phyloP scores from a whole-genome alignment of 441 rosid genomes.

The Melianthus villosus region DNA sequence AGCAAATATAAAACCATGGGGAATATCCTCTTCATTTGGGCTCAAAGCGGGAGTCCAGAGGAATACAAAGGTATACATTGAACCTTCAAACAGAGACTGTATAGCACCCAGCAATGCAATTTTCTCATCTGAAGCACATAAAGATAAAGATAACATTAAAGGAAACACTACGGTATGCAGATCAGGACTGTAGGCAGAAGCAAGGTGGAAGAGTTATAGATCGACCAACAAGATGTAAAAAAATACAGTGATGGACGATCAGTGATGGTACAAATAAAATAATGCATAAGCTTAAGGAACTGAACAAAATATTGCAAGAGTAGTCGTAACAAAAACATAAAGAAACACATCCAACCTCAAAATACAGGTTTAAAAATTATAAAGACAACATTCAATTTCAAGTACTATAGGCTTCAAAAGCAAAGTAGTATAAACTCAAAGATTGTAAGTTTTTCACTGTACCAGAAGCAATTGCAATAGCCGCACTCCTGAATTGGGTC shows the following conservation, averaged over 20 bases:
- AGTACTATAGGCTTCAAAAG: background rate
- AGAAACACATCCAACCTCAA: too few relatives aligned
- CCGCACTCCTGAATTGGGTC: conserved; percentile 82
- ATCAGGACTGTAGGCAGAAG: background rate
- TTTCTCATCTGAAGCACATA: conserved; percentile 54
- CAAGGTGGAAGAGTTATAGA: too few relatives aligned
- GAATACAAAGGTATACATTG: conserved; percentile 96
- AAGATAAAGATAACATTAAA: conserved; percentile 4
- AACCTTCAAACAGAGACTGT: conserved; percentile 92
- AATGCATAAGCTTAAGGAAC: too few relatives aligned
- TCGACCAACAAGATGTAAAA: too few relatives aligned
- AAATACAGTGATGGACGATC: too few relatives aligned
- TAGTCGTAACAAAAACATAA: too few relatives aligned
- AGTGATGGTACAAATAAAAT: too few relatives aligned
- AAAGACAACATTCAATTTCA: too few relatives aligned
- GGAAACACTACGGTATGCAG: background rate
- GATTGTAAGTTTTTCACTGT: too few relatives aligned
- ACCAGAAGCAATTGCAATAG: conserved; percentile 92
- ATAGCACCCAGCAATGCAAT: conserved; percentile 91
- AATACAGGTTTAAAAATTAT: background rate
- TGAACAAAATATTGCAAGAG: too few relatives aligned
- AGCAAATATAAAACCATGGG: conserved; percentile 93
- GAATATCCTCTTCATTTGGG: conserved; percentile 84
- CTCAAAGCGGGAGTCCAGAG: conserved; percentile 96
- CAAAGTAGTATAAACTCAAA: too few relatives aligned